Evolutionary conservation across 1,139 yeast genomes (phyloP), one percentile per base, ranked within the genome.

Genomic region (Kluyveromyces sp.): DNA sequence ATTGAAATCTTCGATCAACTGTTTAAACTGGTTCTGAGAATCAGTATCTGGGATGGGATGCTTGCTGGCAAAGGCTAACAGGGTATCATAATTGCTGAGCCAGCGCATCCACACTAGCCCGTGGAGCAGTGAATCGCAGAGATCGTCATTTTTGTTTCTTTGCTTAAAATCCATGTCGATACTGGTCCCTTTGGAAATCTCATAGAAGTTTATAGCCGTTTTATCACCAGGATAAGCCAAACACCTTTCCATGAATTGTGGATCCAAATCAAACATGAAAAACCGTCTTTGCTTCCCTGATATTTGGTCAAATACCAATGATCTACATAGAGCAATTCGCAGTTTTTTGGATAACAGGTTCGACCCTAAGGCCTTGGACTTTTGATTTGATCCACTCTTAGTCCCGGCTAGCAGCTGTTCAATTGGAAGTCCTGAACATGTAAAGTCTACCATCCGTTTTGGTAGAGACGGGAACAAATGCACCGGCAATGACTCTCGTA

Each of bases 61-160:
- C 25, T 28, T 33, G 15, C 8, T 27, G n/a, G 32, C 34, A 25
- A 43, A 34, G 4, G 26, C n/a, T 6, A n/a, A 6, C 8, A 43
- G 33, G 4, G 29, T n/a, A 7, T 51, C 49, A 37, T 54, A 61
- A 21, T 49, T 49, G 21, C 41, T 45, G 2, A 59, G 37, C 79
- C 83, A 79, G 15, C 68, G 63, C 10, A 68, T 48, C 75, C 79
- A 78, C 0, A 79, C 70, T 0, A 79, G 46, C 0, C 77, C 83
- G 59, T 81, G 86, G 3, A 81, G 59, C 21, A 81, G 61, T 0
- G 82, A 70, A 57, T 81, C 88, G 6, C 77, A 74, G 25, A 79
- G 59, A 56, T 81, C 88, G 57, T 81, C 88, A 34, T 75, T 74
- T 55, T 80, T 80, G 31, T 64, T 65, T 2, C 61, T 56, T 1